Base-by-base conservation (phyloP, 768 basidiomycete genomes). In the Boletus subparvulus region DNA sequence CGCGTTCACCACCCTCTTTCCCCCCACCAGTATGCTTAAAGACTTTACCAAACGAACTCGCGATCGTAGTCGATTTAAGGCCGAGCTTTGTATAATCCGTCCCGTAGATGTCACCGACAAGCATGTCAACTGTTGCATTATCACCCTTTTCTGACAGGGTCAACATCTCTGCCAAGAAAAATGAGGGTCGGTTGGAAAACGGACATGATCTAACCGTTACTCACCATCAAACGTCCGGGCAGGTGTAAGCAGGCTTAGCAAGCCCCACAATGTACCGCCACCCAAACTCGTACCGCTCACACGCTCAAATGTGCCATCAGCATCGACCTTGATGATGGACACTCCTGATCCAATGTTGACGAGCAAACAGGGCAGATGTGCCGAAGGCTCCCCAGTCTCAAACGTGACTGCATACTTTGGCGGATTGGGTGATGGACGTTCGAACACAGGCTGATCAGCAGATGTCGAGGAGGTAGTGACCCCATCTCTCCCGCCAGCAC, bases 321-420 rank as follows among this genome's bases (percentile, higher is more conserved):
- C 93, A 66, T 98, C 94, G 1, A 98, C 92, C 74, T 91, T 94
- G 79, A 99, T 94, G 67, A 99, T 90, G 41, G 92, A 95, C 26
- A 99, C 97, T 44, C 97, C 97, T 37, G 92, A 94, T 13, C 97
- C 97, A 58, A 99, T 98, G 74, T 99, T 99, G 62, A 98, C 97
- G 43, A 99, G 83, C 66, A 99, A 71, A 70, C 96, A 99, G 2
- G 97, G 97, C 55, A 98, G 81, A 65, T 97, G 94, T 1, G 94
- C 89, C 35, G 85, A 84, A 21, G 90, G 90, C n/a, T 70, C 72
- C 58, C 87, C 79, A 58, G 80, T 80, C 69, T 93, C 92, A 69
- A 98, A 99, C 42, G 87, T 87, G 37, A 98, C 91, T 11, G 87
- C 83, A 70, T 86, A 98, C 65, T 84, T 81, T 0, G 97, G 97